phyloP scores from a whole-genome alignment of 768 basidiomycete genomes.

The Kwoniella dejecticola region DNA sequence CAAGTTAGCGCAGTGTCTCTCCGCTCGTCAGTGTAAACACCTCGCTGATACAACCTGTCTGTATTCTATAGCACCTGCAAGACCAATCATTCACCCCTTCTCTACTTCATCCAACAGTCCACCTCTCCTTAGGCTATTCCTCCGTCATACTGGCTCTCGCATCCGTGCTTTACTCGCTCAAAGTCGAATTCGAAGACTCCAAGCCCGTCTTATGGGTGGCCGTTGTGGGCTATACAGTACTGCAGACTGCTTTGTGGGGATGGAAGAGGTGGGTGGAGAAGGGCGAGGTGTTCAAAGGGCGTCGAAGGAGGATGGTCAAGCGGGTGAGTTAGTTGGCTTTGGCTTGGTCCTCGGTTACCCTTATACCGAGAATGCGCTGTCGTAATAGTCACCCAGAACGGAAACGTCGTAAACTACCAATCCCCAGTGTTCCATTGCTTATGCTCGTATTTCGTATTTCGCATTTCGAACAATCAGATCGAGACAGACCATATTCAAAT shows the following conservation, averaged over 20 bases:
- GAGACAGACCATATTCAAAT: slow-evolving; percentile 86
- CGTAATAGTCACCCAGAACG: no score
- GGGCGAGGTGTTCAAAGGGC: slow-evolving; percentile 66
- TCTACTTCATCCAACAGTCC: slow-evolving; percentile 83
- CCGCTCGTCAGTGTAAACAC: no score
- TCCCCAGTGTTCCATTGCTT: background rate
- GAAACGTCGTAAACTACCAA: background rate
- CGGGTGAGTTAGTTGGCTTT: slow-evolving; percentile 62
- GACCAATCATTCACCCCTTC: slow-evolving; percentile 73
- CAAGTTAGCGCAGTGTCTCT: background rate
- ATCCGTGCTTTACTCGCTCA: slow-evolving; percentile 82
- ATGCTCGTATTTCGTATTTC: no score
- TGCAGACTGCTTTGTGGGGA: slow-evolving; percentile 40
- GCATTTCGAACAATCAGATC: slow-evolving; percentile 63
- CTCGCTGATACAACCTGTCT: no score
- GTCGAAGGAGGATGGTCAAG: slow-evolving; percentile 77
- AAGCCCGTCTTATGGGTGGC: slow-evolving; percentile 79
- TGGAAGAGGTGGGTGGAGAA: slow-evolving; percentile 49
- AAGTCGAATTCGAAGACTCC: slow-evolving; percentile 82
- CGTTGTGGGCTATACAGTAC: slow-evolving; percentile 59
- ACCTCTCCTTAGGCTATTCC: slow-evolving; percentile 82
- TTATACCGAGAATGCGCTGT: background rate
- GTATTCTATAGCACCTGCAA: slow-evolving; percentile 31
- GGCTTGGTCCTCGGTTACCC: slow-evolving; percentile 57
- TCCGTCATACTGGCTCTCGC: slow-evolving; percentile 78